A percentile compares a stretch with the other conserved stretches of the same genome.
Conservation (phyloP, 2,329 filamentous ascomycete genomes). For the Diaporthe vexans region DNA sequence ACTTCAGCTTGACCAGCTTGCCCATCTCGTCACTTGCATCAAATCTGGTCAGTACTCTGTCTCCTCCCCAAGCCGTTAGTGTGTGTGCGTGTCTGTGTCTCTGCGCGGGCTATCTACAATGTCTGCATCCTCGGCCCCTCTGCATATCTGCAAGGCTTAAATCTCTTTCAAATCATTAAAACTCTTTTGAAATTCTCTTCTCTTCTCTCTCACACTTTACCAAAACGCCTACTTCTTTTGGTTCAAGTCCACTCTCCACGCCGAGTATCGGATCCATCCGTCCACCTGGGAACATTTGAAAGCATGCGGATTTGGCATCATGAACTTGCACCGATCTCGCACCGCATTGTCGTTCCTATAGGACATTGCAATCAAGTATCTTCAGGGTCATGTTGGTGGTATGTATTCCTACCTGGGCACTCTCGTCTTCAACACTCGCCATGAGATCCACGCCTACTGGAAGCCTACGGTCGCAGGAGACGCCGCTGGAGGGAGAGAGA, state of each 20-base stretch:
- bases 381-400: not conserved
- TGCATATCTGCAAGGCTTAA: conserved; percentile 5
- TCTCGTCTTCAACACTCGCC: not conserved
- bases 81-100: conserved; percentile 1
- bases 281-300: not conserved
- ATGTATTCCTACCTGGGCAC: too few relatives aligned
- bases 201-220: not conserved
- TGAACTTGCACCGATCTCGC: too few relatives aligned
- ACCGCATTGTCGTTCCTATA: not conserved
- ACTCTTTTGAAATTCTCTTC: not conserved
- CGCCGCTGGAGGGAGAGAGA: too few relatives aligned
- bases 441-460: not conserved
- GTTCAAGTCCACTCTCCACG: not conserved
- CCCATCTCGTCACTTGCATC: not conserved
- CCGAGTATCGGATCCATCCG: not conserved
- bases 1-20: not conserved
- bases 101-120: not conserved
- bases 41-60: not conserved
- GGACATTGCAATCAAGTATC: not conserved
- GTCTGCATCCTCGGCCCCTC: not conserved
- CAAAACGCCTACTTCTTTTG: not conserved
- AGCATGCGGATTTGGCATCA: too few relatives aligned
- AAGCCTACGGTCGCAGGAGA: not conserved
- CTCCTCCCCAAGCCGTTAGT: not conserved
- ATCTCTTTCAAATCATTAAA: not conserved